A percentile compares a stretch with the other conserved stretches of the same genome.
phyloP scores from a whole-genome alignment of 2,329 filamentous ascomycete genomes.

The Penicillium sclerotiorum region DNA sequence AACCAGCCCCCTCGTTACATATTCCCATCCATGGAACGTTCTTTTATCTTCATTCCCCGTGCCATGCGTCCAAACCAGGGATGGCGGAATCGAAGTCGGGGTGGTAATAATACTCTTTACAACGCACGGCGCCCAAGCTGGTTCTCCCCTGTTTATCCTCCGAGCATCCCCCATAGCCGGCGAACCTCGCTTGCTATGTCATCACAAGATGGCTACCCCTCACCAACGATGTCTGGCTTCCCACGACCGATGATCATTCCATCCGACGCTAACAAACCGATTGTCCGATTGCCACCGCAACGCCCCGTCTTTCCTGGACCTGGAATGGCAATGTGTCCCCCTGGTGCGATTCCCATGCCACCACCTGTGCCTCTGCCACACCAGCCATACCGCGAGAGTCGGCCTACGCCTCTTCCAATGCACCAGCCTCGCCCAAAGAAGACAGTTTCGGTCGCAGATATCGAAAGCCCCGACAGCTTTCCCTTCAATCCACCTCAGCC shows the following conservation, averaged over 20 bases:
- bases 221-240: conserved; percentile 76
- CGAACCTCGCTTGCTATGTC: conserved; percentile 75
- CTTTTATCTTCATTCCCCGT: conserved; percentile 96
- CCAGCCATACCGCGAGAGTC: conserved; percentile 62
- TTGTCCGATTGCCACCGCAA: conserved; percentile 78
- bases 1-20: conserved; percentile 80
- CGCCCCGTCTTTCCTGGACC: conserved; percentile 32
- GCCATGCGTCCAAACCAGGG: conserved; percentile 93
- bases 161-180: conserved; percentile 77
- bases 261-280: conserved; percentile 66
- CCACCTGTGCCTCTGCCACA: conserved; percentile 54
- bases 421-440: conserved; percentile 96
- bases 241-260: conserved; percentile 65
- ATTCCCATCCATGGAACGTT: conserved; percentile 84
- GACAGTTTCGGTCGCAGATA: conserved; percentile 86
- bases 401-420: conserved; percentile 69
- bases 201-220: conserved; percentile 73
- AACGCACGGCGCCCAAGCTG: conserved; percentile 68
- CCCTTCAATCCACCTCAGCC: conserved; percentile 62
- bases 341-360: conserved; percentile 48
- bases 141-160: conserved; percentile 81
- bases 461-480: conserved; percentile 76
- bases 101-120: conserved; percentile 63
- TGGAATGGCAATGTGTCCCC: conserved; percentile 21
- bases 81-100: conserved; percentile 69